phyloP scores from a whole-genome alignment of 2,329 filamentous ascomycete species.

The Penicillium occitanis region DNA sequence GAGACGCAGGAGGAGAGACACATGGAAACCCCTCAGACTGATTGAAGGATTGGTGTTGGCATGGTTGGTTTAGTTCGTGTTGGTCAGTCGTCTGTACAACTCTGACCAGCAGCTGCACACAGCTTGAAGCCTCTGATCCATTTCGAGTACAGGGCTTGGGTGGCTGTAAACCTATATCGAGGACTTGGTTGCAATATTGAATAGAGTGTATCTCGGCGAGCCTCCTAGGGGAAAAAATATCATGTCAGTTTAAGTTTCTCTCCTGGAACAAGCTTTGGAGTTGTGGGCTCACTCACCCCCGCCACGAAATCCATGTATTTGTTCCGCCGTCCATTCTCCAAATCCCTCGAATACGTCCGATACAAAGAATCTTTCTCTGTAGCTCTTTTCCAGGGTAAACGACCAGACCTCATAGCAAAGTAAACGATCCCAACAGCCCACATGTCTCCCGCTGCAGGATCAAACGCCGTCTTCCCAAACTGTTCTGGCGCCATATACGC shows the following conservation, averaged over 20 bases:
- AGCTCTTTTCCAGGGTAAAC: conserved; percentile 30
- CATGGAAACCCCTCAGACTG: not conserved
- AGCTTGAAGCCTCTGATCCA: conserved; percentile 26
- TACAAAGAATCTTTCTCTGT: conserved; percentile 30
- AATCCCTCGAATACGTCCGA: conserved; percentile 30
- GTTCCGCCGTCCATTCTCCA: conserved; percentile 29
- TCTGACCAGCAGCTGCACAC: conserved; percentile 2
- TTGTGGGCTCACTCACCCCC: not conserved
- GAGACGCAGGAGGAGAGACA: not conserved
- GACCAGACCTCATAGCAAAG: conserved; percentile 29
- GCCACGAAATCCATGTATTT: not conserved
- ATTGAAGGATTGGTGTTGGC: not conserved
- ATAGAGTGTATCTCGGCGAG: conserved; percentile 31
- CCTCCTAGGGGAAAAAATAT: conserved; percentile 15
- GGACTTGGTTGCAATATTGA: conserved; percentile 33
- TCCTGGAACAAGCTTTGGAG: not conserved
- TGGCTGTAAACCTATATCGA: conserved; percentile 27
- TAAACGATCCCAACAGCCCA: conserved; percentile 35
- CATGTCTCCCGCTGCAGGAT: conserved; percentile 26
- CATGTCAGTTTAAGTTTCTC: not conserved
- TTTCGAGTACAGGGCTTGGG: conserved; percentile 28
- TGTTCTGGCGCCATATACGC: conserved; percentile 82
- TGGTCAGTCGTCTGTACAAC: not conserved
- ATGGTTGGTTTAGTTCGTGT: not conserved
- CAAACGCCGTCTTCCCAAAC: conserved; percentile 11